Percentiles rank a stretch among this genome's conserved stretches.
These are phyloP conservation scores for Zymoseptoria crescenta DNA, from an alignment of 2,329 filamentous ascomycete genomes.

Conservation along the genomic window DNA sequence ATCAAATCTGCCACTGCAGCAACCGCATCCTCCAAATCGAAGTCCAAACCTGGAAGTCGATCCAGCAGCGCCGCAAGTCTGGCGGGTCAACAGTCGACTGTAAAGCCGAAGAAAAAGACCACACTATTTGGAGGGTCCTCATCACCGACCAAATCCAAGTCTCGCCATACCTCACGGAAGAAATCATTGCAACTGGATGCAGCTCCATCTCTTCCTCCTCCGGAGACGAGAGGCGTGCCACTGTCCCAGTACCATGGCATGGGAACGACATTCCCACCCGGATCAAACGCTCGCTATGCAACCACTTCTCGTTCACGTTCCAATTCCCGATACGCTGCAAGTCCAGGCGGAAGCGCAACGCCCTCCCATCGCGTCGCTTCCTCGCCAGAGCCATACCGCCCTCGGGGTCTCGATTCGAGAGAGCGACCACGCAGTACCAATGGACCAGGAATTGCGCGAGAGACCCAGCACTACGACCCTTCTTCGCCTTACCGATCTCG, in stretches of 20 bases:
- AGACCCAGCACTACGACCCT: background rate
- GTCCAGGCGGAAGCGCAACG: background rate
- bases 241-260: background rate
- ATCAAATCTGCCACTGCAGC: slow-evolving; percentile 1
- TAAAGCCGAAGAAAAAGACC: slow-evolving; percentile 23
- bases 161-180: slow-evolving; percentile 24
- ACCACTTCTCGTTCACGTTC: background rate
- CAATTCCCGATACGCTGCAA: background rate
- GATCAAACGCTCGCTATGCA: background rate
- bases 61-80: slow-evolving; percentile 32
- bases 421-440: background rate
- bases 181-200: slow-evolving; percentile 19
- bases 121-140: slow-evolving; percentile 25
- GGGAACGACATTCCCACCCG: background rate
- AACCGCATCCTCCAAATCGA: slow-evolving; percentile 8
- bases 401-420: background rate
- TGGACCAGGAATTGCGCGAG: background rate
- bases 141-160: slow-evolving; percentile 29
- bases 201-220: slow-evolving; percentile 9
- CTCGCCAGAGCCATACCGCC: background rate
- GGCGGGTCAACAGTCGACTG: slow-evolving; percentile 26
- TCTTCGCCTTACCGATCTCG: background rate
- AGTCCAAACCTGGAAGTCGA: slow-evolving; percentile 23
- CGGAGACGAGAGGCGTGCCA: background rate
- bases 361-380: background rate